Base-by-base conservation (phyloP, 2,329 filamentous ascomycete genomes). In the Alternaria angustiovoidea region DNA sequence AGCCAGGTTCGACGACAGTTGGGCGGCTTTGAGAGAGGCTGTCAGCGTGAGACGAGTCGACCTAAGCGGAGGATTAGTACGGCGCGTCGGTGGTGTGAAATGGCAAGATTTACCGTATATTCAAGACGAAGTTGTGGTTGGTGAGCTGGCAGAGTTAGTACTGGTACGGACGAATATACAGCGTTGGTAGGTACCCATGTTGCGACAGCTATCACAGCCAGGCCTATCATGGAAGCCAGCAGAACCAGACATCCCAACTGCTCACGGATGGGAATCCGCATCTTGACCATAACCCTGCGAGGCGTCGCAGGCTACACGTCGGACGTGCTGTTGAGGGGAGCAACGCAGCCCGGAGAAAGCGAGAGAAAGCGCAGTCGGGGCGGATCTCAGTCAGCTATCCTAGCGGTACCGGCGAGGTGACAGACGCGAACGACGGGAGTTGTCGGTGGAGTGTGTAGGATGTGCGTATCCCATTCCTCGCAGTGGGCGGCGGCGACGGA, bases 241-340 rank as follows among this genome's bases (percentile, higher is more conserved):
- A 95, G 83, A 72, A 97, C 92, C 65, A 97, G 85, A 77, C 89
- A 84, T 67, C 88, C 92, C 70, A 97, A 85, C 86, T 97, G 94
- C 81, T 94, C 89, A 68, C 93, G 87, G 73, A 97, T 97, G 59
- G 91, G 90, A 77, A 97, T 88, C 78, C 93, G 88, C 92, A 97
- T 94, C 71, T 78, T 83, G 70, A 75, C 75, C 75, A 78, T 77
- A 9, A 49, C 67, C 39, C 61, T 46, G 39, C 39, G 51, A 38
- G 22, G 20, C 16, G 46, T 49, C 30, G 46, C 30, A 34, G 46
- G 46, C 18, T 34, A 16, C 16, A 26, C 14, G 24, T 20, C 16
- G 14, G 51, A 52, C 52, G 48, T 57, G 30, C 57, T 38, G 48
- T 28, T 51, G 42, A 58, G 56, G 53, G 30, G 44, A 53, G 57